Evolutionary conservation across 2,329 filamentous ascomycete genomes (phyloP), one percentile per base, ranked within the genome.

Genomic region (Aureobasidium subglaciale): DNA sequence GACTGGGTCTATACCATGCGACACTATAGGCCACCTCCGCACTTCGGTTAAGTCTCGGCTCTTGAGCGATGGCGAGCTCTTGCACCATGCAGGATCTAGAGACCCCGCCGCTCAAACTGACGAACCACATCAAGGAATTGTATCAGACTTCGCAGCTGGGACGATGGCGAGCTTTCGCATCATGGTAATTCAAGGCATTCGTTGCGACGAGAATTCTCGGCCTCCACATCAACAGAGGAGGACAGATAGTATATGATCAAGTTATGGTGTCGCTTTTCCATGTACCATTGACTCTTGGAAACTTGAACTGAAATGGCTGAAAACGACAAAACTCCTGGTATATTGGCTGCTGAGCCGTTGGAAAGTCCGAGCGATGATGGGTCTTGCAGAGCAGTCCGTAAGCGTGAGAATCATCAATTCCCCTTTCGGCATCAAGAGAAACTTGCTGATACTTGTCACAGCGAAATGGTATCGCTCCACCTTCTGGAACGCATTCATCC

Each of bases 401-500:
- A 40, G 24, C 46, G 46, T 50, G 9, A 50, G 46, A 15, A 16
- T 16, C 7, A 4, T 1, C 9, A 22, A n/a, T n/a, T n/a, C n/a
- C n/a, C 6, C 20, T 18, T 49, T 8, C 13, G 5, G 5, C 15
- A n/a, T n/a, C 15, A n/a, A n/a, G n/a, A n/a, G n/a, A n/a, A n/a
- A n/a, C 13, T 27, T 20, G 10, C 45, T 49, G 13, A 49, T 24
- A 6, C 37, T 2, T 29, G 2, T 0, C 18, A 16, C 11, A 59
- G 63, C 64, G 10, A 65, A 63, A 59, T 68, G 85, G 85, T 80
- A 88, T 64, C 81, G 83, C 24, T 85, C 83, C 1, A 87, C 85
- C 0, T 84, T 86, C 61, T 89, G 82, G 72, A 88, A 89, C 70
- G 83, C 86, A 50, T 79, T 84, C 29, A 80, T 90, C 35, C 78